Evolutionary conservation across 805 yeast genomes (phyloP).

Genomic region (Metschnikowia gelsemii): DNA sequence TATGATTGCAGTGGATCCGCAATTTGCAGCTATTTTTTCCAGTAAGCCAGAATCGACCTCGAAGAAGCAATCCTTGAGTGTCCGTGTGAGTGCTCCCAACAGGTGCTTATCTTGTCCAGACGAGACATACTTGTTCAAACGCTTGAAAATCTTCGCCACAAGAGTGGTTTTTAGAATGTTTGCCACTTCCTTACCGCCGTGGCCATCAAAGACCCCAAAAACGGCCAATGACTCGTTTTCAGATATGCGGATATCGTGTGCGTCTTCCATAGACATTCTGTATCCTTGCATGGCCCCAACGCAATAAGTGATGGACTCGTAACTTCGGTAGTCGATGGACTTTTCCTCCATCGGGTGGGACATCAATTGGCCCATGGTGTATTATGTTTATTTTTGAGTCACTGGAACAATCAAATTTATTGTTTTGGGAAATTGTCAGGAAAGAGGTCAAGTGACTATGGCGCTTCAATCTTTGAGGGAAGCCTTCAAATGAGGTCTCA

Average conservation of each 20-base stretch:
- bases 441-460: too few species aligned
- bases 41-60: constrained; percentile 36
- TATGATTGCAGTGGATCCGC: constrained; percentile 45
- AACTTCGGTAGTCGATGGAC: constrained; percentile 48
- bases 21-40: constrained; percentile 28
- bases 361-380: constrained; percentile 65
- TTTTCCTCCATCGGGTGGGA: constrained; percentile 77
- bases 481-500: too few species aligned
- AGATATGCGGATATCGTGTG: constrained; percentile 54
- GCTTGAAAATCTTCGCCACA: constrained; percentile 35
- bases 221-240: constrained; percentile 45
- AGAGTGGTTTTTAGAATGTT: constrained; percentile 48
- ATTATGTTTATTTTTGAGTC: too few species aligned
- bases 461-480: too few species aligned
- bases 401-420: too few species aligned
- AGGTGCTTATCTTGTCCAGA: constrained; percentile 2
- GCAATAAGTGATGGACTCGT: constrained; percentile 51
- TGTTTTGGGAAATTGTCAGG: background rate
- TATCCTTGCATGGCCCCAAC: constrained; percentile 81
- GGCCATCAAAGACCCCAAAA: constrained; percentile 80
- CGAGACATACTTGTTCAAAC: constrained; percentile 20
- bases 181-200: constrained; percentile 70
- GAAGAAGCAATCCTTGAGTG: constrained; percentile 37
- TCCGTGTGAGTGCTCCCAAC: constrained; percentile 19
- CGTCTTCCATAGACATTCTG: constrained; percentile 73